These are phyloP conservation scores for Staphylotrichum longicolle DNA, from an alignment of 495 filamentous ascomycete species.

Conservation along the genomic window DNA sequence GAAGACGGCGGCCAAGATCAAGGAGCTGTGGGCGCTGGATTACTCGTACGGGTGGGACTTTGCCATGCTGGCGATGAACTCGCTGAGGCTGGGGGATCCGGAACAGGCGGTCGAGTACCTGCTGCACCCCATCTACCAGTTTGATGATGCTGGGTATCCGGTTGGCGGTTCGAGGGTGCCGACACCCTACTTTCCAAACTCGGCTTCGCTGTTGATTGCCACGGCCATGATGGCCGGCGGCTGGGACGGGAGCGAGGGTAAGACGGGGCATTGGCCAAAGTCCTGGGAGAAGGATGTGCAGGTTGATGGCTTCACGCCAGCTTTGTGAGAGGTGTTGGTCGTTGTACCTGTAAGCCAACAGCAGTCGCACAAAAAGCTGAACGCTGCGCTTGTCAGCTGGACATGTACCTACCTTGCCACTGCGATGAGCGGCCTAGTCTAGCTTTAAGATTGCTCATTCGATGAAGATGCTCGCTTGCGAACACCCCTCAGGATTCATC, in stretches of 20 bases:
- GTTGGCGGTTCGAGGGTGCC: conserved; percentile 51
- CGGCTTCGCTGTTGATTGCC: conserved; percentile 47
- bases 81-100: conserved; percentile 44
- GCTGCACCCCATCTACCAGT: conserved; percentile 46
- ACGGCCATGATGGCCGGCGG: conserved; percentile 57
- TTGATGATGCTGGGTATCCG: conserved; percentile 54
- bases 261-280: conserved; percentile 39
- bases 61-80: conserved; percentile 54
- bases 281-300: conserved; percentile 42
- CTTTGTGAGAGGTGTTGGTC: conserved; percentile 3
- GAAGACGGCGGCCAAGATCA: conserved; percentile 47
- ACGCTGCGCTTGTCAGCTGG: too few species aligned
- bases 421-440: too few species aligned
- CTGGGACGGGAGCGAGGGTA: conserved; percentile 47
- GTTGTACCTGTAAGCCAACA: too few species aligned
- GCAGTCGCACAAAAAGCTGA: too few species aligned
- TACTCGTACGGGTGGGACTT: conserved; percentile 56
- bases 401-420: too few species aligned
- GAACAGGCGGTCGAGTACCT: conserved; percentile 50
- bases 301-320: conserved; percentile 47
- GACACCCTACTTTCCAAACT: conserved; percentile 56
- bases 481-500: too few species aligned
- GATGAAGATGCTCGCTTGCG: too few species aligned
- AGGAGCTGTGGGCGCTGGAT: conserved; percentile 46
- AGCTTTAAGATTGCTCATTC: too few species aligned